Evolutionary conservation across 345 rosid species (phyloP), one percentile per base, ranked within the genome.

Genomic region (Salix arbutifolia): DNA sequence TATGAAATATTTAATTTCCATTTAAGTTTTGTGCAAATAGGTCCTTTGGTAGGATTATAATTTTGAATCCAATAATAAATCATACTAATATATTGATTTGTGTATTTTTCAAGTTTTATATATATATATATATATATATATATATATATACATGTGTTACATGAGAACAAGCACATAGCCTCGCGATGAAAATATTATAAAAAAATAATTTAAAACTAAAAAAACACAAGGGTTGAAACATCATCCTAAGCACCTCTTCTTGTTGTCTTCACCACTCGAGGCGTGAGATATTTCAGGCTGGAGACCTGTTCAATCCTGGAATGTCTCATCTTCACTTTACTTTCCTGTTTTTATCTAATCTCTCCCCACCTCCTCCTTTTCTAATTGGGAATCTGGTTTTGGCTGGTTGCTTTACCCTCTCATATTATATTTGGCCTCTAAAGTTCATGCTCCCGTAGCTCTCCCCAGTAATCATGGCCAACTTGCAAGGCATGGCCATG

Each of bases 371-470:
- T 38, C 3, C 18, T 7, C 10, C 66, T 64, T 17, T 62, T 61
- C 26, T 18, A 17, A 44, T 31, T 33, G 62, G 58, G 76, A 14
- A 74, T 74, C 77, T 65, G 70, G 30, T n/a, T 74, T 65, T n/a
- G 70, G 77, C n/a, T 65, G 64, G 2, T 74, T 74, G 70, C 28
- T 21, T 31, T 65, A 70, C 46, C 46, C 31, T 65, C 46, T 74
- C 77, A 31, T 28, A 8, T 46, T 44, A 17, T 40, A 28, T 65
- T 56, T 65, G 14, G 9, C 42, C 12, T 31, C 28, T 19, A 30
- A 65, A 62, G 8, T 70, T 31, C 61, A 28, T 28, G 19, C 46
- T 74, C 61, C 33, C 48, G 8, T 18, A 26, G 18, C 69, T 44
- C 11, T 64, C 7, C 18, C 25, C 67, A 64, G 12, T 42, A 26